Conservation (phyloP, 257 asterid species). For the Verbascum thapsus region DNA sequence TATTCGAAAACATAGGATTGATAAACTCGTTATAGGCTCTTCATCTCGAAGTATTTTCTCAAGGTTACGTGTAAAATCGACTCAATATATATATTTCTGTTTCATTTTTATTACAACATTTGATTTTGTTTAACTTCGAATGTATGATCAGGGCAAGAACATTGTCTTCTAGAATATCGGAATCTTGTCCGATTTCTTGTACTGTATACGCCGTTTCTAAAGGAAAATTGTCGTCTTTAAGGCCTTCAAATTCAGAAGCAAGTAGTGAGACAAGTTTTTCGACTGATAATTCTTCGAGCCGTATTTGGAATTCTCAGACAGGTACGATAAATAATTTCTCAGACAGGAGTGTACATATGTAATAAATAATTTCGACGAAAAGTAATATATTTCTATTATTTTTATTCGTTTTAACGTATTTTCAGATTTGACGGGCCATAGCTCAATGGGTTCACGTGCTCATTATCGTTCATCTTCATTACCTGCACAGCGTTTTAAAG, state of each 20-base stretch:
- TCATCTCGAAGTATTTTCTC: conserved; percentile 71
- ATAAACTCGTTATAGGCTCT: conserved; percentile 74
- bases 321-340: no score
- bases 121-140: conserved; percentile 4
- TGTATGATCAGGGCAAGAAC: conserved; percentile 47
- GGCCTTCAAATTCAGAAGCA: conserved; percentile 67
- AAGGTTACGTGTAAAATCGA: conserved; percentile 45
- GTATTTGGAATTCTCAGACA: conserved; percentile 45
- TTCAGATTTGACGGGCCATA: conserved; percentile 66
- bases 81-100: not conserved
- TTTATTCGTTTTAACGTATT: not conserved
- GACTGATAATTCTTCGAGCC: conserved; percentile 47
- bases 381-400: conserved; percentile 16
- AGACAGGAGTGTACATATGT: no score
- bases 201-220: conserved; percentile 76
- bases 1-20: conserved; percentile 42
- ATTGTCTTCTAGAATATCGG: conserved; percentile 68
- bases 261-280: conserved; percentile 56
- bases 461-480: conserved; percentile 56
- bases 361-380: no score
- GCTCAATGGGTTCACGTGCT: conserved; percentile 43
- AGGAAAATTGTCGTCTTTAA: conserved; percentile 69
- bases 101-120: not conserved
- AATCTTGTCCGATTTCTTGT: conserved; percentile 60
- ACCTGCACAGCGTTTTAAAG: conserved; percentile 66